A percentile compares a stretch with the other conserved stretches of the same genome.
Evolutionary conservation across 805 yeast genomes (phyloP).

Genomic region (Candida patagonica): DNA sequence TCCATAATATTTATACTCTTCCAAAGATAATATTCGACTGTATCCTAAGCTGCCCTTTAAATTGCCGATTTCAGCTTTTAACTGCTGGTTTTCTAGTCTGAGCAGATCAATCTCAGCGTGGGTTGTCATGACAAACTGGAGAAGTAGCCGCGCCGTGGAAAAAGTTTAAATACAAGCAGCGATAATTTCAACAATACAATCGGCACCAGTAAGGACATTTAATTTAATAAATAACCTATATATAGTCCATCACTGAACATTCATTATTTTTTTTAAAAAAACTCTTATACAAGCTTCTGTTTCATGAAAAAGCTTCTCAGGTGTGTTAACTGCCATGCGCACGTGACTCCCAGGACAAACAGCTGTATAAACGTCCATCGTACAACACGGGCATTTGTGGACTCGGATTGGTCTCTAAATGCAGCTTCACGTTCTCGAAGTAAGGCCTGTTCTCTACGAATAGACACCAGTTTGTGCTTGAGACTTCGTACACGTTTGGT

Average conservation of each 20-base stretch:
- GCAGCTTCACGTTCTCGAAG: constrained; percentile 58
- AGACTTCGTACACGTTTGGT: constrained; percentile 48
- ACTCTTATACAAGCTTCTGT: constrained; percentile 61
- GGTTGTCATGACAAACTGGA: not conserved
- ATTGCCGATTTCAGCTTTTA: constrained; percentile 9
- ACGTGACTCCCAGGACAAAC: constrained; percentile 54
- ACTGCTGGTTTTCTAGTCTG: constrained; percentile 10
- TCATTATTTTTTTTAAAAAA: not conserved
- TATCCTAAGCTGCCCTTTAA: constrained; percentile 1
- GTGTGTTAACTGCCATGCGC: constrained; percentile 68
- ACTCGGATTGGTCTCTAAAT: constrained; percentile 72
- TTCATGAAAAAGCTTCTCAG: constrained; percentile 76
- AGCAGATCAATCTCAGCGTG: constrained; percentile 1
- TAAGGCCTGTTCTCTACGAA: constrained; percentile 55
- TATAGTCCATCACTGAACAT: not conserved
- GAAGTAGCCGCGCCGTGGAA: no score
- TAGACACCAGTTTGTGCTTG: constrained; percentile 45
- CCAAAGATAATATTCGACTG: constrained; percentile 24
- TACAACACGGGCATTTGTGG: constrained; percentile 62
- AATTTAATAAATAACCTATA: not conserved
- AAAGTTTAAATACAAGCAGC: no score
- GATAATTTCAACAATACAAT: not conserved
- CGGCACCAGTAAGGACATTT: not conserved
- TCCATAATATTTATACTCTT: constrained; percentile 80
- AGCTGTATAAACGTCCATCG: constrained; percentile 69